phyloP scores from a whole-genome alignment of 106 monocot species.

The Dendrobium officinale region DNA sequence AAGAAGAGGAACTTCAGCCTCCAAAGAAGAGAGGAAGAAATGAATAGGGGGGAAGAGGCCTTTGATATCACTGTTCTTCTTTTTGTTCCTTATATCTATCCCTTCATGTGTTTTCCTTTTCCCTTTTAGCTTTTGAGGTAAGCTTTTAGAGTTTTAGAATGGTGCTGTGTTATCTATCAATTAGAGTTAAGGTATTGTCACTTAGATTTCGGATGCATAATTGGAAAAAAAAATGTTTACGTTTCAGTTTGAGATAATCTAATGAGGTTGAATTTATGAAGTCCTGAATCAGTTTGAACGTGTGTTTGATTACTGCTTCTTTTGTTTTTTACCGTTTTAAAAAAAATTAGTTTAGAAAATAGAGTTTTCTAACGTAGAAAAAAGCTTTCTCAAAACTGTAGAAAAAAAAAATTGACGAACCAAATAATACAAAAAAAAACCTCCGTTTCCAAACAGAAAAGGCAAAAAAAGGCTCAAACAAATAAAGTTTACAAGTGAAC shows the following conservation, averaged over 20 bases:
- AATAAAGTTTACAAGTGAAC: too few relatives aligned
- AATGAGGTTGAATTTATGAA: too few relatives aligned
- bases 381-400: too few relatives aligned
- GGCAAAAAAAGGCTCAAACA: too few relatives aligned
- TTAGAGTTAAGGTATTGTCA: not conserved
- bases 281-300: too few relatives aligned
- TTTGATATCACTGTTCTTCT: not conserved
- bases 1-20: slow-evolving; percentile 7
- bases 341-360: too few relatives aligned
- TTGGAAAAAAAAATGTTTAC: not conserved
- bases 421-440: too few relatives aligned
- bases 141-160: not conserved
- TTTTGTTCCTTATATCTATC: not conserved
- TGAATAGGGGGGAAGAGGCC: not conserved
- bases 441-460: too few relatives aligned
- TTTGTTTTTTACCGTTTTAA: too few relatives aligned
- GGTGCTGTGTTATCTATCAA: not conserved
- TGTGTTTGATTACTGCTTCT: too few relatives aligned
- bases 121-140: not conserved
- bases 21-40: slow-evolving; percentile 11
- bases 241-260: not conserved
- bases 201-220: not conserved
- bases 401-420: too few relatives aligned
- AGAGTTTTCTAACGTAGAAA: too few relatives aligned
- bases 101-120: not conserved